Evolutionary conservation across 192 early-diverging fungal genomes (phyloP).

Genomic region (Coemansia sp.): DNA sequence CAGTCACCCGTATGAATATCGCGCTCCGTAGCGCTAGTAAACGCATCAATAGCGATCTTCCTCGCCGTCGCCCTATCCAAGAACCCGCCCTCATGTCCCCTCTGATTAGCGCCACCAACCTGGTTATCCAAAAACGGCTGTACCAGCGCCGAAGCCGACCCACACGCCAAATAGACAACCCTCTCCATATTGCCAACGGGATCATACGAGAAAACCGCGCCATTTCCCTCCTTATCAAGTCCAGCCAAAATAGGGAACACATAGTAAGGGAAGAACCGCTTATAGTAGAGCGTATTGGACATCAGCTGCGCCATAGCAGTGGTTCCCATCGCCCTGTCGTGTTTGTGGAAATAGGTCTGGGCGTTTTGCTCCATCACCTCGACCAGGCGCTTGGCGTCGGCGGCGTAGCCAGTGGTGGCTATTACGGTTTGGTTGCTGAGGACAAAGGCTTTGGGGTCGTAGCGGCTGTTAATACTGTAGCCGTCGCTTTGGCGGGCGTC

Average conservation of each 20-base stretch:
- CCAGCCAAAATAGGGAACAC: slow-evolving; percentile 87
- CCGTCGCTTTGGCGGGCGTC: slow-evolving; percentile 95
- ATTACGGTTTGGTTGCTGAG: slow-evolving; percentile 84
- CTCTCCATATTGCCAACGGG: slow-evolving; percentile 88
- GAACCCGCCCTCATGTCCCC: slow-evolving; percentile 15
- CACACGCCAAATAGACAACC: slow-evolving; percentile 69
- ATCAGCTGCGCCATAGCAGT: slow-evolving; percentile 93
- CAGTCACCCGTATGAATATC: slow-evolving; percentile 98
- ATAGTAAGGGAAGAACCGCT: slow-evolving; percentile 97
- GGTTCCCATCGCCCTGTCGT: slow-evolving; percentile 83
- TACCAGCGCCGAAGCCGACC: slow-evolving; percentile 85
- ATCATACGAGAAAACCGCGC: slow-evolving; percentile 90
- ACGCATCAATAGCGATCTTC: slow-evolving; percentile 89
- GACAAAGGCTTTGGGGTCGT: slow-evolving; percentile 85
- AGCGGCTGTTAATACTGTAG: slow-evolving; percentile 93
- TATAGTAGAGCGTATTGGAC: slow-evolving; percentile 84
- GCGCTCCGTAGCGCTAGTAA: slow-evolving; percentile 94
- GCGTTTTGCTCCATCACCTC: slow-evolving; percentile 82
- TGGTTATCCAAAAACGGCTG: slow-evolving; percentile 98
- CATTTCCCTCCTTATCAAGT: slow-evolving; percentile 83
- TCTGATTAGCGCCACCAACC: slow-evolving; percentile 74
- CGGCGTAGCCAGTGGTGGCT: slow-evolving; percentile 83
- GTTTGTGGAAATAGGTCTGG: slow-evolving; percentile 90
- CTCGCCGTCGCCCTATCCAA: slow-evolving; percentile 54
- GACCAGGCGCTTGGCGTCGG: slow-evolving; percentile 81